Evolutionary conservation across 495 filamentous ascomycete genomes (phyloP).

Genomic region (Oleoguttula mirabilis): DNA sequence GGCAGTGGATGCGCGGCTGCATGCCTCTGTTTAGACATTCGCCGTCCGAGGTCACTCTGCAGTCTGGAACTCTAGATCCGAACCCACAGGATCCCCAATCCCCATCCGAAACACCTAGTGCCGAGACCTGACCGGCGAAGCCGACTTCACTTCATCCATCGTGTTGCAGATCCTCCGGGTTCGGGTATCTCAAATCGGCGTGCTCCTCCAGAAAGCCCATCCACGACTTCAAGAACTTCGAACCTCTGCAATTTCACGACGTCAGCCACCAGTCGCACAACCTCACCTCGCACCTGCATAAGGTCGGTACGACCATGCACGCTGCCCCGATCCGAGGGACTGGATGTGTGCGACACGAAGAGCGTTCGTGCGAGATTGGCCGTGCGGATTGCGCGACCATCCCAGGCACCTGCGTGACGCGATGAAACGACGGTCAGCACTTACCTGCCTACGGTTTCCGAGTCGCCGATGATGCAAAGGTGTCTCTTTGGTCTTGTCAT

Average conservation of each 20-base stretch:
- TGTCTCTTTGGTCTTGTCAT: constrained; percentile 91
- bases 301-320: constrained; percentile 1
- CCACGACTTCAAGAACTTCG: constrained; percentile 73
- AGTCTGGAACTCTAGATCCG: not conserved
- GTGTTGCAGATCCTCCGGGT: constrained; percentile 32
- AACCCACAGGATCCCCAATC: no score
- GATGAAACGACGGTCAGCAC: constrained; percentile 23
- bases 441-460: constrained; percentile 77
- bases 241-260: constrained; percentile 52
- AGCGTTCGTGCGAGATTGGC: not conserved
- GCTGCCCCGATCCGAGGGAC: not conserved
- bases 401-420: not conserved
- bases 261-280: constrained; percentile 4
- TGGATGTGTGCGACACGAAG: not conserved
- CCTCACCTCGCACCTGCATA: constrained; percentile 5
- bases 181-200: constrained; percentile 74
- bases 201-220: constrained; percentile 79
- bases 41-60: not conserved
- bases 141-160: constrained; percentile 9
- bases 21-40: not conserved
- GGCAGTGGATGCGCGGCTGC: no score
- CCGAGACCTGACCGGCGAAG: no score
- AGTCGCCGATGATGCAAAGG: constrained; percentile 82
- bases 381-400: not conserved
- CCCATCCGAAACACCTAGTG: no score